Conservation (phyloP, 257 asterid species). For the Hygrophila difformis region DNA sequence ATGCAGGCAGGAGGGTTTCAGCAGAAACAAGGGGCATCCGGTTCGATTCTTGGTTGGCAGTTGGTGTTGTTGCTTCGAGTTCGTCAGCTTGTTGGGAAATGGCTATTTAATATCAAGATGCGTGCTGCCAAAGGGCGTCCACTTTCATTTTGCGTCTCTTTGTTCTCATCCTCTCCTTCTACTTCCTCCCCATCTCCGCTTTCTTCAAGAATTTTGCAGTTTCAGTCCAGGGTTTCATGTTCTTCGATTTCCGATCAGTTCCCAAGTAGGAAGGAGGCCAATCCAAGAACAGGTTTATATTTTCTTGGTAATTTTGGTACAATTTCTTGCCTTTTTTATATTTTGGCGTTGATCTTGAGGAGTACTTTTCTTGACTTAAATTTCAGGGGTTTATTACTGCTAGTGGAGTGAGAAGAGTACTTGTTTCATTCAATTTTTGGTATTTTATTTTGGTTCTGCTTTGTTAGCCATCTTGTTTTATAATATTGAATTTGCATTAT, state of each 20-base stretch:
- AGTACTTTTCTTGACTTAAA: too few relatives aligned
- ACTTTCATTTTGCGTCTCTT: constrained; percentile 34
- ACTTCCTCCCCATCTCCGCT: constrained; percentile 15
- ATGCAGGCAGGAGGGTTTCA: constrained; percentile 8
- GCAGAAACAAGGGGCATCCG: constrained; percentile 25
- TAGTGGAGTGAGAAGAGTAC: too few relatives aligned
- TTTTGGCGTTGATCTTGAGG: too few relatives aligned
- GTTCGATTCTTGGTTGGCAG: constrained; percentile 23
- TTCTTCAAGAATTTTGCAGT: constrained; percentile 33
- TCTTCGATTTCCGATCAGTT: constrained; percentile 30
- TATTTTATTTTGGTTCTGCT: too few relatives aligned
- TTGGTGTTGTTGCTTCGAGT: constrained; percentile 17
- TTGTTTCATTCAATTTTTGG: too few relatives aligned
- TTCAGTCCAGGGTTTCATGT: constrained; percentile 24
- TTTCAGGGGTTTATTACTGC: too few relatives aligned
- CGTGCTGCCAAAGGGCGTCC: constrained; percentile 51
- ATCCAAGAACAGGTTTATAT: constrained; percentile 31
- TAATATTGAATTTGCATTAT: too few relatives aligned
- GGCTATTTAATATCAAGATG: constrained; percentile 61
- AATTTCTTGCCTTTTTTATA: too few relatives aligned
- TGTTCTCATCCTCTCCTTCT: constrained; percentile 13
- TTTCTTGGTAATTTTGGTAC: too few relatives aligned
- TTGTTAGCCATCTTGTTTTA: too few relatives aligned
- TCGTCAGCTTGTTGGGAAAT: constrained; percentile 18
- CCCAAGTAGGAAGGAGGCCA: constrained; percentile 22